phyloP scores from a whole-genome alignment of 306 rosid species.

The Begonia peltatifolia region DNA sequence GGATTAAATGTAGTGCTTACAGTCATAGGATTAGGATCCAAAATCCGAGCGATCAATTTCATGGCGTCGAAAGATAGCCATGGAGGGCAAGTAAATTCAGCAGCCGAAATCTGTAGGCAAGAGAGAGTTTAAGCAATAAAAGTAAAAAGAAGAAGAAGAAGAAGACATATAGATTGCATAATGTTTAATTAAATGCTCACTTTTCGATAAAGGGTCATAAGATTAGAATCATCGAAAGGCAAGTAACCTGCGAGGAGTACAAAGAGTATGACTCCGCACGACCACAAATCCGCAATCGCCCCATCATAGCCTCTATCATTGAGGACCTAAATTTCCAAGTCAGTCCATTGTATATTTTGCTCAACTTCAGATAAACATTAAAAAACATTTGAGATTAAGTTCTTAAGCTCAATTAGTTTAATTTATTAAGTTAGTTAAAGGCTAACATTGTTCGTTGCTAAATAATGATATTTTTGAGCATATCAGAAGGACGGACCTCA shows the following conservation, averaged over 20 bases:
- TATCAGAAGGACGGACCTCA: slow-evolving; percentile 33
- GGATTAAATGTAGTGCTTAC: slow-evolving; percentile 30
- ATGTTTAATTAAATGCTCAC: slow-evolving; percentile 28
- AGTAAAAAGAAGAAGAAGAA: slow-evolving; percentile 7
- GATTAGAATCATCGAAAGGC: slow-evolving; percentile 92
- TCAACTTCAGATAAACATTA: slow-evolving; percentile 9
- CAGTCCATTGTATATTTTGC: slow-evolving; percentile 7
- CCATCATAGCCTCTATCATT: slow-evolving; percentile 92
- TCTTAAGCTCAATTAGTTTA: not conserved
- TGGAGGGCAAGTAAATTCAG: slow-evolving; percentile 85
- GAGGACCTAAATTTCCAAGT: slow-evolving; percentile 52
- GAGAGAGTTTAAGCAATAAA: slow-evolving; percentile 17
- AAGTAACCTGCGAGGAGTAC: slow-evolving; percentile 97
- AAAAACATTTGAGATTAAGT: not conserved
- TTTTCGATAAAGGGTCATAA: slow-evolving; percentile 74
- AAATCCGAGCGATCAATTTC: slow-evolving; percentile 75
- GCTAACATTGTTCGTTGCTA: too few species aligned
- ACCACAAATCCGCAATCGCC: slow-evolving; percentile 94
- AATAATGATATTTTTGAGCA: too few species aligned
- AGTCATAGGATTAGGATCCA: slow-evolving; percentile 87
- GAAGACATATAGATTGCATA: slow-evolving; percentile 6
- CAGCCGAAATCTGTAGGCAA: slow-evolving; percentile 70
- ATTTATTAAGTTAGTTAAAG: not conserved
- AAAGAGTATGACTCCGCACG: slow-evolving; percentile 97
- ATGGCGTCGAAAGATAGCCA: slow-evolving; percentile 89